phyloP scores from a whole-genome alignment of 768 basidiomycete species.

The Macrolepiota albuminosa region DNA sequence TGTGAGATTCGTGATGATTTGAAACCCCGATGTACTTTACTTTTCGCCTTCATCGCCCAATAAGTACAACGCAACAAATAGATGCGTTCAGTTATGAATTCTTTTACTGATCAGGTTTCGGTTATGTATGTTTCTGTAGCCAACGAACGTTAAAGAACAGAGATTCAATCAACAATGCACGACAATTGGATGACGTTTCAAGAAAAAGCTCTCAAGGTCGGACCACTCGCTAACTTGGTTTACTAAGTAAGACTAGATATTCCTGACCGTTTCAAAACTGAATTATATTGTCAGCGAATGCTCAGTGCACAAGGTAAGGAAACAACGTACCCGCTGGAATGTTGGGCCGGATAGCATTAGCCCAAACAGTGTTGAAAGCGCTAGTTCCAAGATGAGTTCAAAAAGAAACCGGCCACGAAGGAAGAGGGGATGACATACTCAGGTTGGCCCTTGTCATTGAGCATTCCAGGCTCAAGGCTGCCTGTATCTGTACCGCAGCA shows the following conservation, averaged over 20 bases:
- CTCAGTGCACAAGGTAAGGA: neutral
- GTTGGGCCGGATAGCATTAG: conserved; percentile 30
- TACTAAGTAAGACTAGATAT: conserved; percentile 12
- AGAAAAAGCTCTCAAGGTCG: neutral
- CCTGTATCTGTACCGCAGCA: conserved; percentile 41
- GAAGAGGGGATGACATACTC: conserved; percentile 21
- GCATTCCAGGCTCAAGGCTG: conserved; percentile 37
- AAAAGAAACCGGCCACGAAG: neutral
- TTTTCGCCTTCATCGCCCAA: no score
- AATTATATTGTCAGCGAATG: neutral
- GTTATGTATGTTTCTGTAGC: neutral
- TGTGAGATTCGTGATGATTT: no score
- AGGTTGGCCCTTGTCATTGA: conserved; percentile 33
- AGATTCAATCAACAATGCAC: neutral
- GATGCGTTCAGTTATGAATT: no score
- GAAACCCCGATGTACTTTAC: no score
- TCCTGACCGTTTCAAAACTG: conserved; percentile 16
- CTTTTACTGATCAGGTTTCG: no score
- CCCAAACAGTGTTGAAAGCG: conserved; percentile 35
- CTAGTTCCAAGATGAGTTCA: conserved; percentile 12
- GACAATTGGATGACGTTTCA: neutral
- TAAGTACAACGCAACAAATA: no score
- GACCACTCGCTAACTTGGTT: neutral
- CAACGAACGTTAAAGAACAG: neutral
- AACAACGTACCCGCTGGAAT: conserved; percentile 24